Evolutionary conservation across 495 filamentous ascomycete species (phyloP), one percentile per base, ranked within the genome.

Genomic region (Neurospora sp.): DNA sequence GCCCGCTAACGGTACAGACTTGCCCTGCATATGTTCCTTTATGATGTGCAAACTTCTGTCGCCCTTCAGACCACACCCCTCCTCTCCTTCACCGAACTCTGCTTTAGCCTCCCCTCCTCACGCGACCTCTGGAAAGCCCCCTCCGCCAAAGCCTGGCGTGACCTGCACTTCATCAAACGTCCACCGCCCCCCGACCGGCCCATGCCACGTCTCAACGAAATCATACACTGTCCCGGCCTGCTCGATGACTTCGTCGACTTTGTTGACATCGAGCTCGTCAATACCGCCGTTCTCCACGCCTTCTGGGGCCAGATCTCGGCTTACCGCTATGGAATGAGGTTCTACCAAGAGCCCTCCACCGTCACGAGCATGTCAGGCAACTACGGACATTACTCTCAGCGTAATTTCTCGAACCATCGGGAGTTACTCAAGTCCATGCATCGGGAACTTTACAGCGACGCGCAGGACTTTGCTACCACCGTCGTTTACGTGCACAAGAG

Each of bases 41-140:
- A 88, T 70, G 88, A 90, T 76, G 76, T 83, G 3, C 87, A 89
- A 73, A 80, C 83, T 10, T 86, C 87, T 3, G 80, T 90, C 31
- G 79, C 85, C 16, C 76, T 88, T 2, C 83, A 86, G 18, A 81
- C 82, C 59, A 85, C 80, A 39, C 84, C 87, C 2, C 73, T 88
- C 1, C 84, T 89, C 70, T 88, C 88, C 2, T 89, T 89, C 75
- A 82, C 87, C 10, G 88, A 90, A 68, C 72, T 90, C 9, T 81
- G 83, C n/a, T 80, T 89, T 9, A 83, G 86, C 11, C 75, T 89
- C 9, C 87, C 88, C 3, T 80, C 81, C 18, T 78, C 84, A 1
- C 80, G 82, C 14, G 71, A 80, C 3, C 76, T 90, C 3, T 90
- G 87, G 87, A 78, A 84, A 37, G 87, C 88, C 5, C 78, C 81